These are phyloP conservation scores for Tolypocladium album DNA, from an alignment of 2,329 filamentous ascomycete species.

Conservation along the genomic window DNA sequence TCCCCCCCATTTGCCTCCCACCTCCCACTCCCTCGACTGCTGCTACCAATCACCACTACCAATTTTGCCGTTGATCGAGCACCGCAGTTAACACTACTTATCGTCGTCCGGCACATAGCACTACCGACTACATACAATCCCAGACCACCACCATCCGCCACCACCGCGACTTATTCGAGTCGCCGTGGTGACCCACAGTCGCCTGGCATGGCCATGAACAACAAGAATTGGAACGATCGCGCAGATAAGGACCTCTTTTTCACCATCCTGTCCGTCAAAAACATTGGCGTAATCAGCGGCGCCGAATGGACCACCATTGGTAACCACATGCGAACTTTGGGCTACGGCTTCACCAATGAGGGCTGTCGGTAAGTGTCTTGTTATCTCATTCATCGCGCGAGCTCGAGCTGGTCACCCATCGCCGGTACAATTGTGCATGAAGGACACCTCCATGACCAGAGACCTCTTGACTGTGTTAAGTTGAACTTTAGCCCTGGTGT, in stretches of 20 bases:
- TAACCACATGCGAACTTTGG: slow-evolving; percentile 46
- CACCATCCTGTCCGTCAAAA: slow-evolving; percentile 50
- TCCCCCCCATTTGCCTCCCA: slow-evolving; percentile 10
- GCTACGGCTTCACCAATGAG: slow-evolving; percentile 55
- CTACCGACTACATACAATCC: not conserved
- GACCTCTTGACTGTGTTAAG: not conserved
- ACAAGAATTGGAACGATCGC: slow-evolving; percentile 51
- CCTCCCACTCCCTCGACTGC: slow-evolving; percentile 8
- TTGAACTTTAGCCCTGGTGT: not conserved
- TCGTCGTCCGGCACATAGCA: slow-evolving; percentile 8
- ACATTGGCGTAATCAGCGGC: slow-evolving; percentile 52
- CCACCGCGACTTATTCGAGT: not conserved
- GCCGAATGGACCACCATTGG: slow-evolving; percentile 52
- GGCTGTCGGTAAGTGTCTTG: slow-evolving; percentile 45
- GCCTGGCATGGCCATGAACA: slow-evolving; percentile 28
- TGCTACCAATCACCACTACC: slow-evolving; percentile 26
- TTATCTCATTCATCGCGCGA: not conserved
- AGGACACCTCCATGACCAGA: not conserved
- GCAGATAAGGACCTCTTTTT: slow-evolving; percentile 55
- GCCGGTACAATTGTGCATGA: not conserved
- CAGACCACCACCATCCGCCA: not conserved
- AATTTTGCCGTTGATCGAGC: slow-evolving; percentile 27
- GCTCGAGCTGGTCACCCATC: not conserved
- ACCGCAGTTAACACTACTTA: slow-evolving; percentile 24
- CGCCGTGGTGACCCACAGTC: slow-evolving; percentile 3